Evolutionary conservation across 169 alveolate species (phyloP).

Genomic region (Theileria equi): DNA sequence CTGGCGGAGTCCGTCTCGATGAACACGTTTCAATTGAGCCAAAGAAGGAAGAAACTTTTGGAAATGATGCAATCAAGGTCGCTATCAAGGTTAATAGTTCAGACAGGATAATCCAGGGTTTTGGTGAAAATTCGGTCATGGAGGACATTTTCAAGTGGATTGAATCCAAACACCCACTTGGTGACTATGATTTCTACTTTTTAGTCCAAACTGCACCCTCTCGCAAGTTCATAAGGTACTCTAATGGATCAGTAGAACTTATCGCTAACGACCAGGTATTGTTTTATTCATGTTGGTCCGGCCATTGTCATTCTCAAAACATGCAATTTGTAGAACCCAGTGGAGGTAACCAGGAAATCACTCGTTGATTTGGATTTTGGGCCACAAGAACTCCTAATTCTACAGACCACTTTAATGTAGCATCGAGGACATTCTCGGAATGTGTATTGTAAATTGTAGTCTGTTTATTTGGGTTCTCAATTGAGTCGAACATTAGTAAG

Average conservation of each 20-base stretch:
- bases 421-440: too few relatives aligned
- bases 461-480: too few relatives aligned
- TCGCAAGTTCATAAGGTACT: slow-evolving; percentile 42
- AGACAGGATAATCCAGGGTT: slow-evolving; percentile 35
- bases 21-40: background rate
- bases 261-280: slow-evolving; percentile 6
- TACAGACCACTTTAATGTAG: slow-evolving; percentile 31
- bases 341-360: slow-evolving; percentile 17
- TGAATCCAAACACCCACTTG: slow-evolving; percentile 13
- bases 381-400: slow-evolving; percentile 47
- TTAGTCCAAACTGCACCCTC: slow-evolving; percentile 46
- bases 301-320: background rate
- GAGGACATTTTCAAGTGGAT: slow-evolving; percentile 51
- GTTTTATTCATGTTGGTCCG: background rate
- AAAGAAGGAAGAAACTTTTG: slow-evolving; percentile 38
- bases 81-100: slow-evolving; percentile 34
- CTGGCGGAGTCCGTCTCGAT: slow-evolving; percentile 57
- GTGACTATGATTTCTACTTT: slow-evolving; percentile 22
- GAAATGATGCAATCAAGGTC: slow-evolving; percentile 24
- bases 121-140: slow-evolving; percentile 11
- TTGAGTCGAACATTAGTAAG: too few relatives aligned
- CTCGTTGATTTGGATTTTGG: slow-evolving; percentile 31
- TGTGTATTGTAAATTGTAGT: too few relatives aligned
- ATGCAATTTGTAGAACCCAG: slow-evolving; percentile 41
- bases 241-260: slow-evolving; percentile 52